Evolutionary conservation across 139 green algal genomes (phyloP), one percentile per base, ranked within the genome.

Genomic region (Coccomyxa sp.): DNA sequence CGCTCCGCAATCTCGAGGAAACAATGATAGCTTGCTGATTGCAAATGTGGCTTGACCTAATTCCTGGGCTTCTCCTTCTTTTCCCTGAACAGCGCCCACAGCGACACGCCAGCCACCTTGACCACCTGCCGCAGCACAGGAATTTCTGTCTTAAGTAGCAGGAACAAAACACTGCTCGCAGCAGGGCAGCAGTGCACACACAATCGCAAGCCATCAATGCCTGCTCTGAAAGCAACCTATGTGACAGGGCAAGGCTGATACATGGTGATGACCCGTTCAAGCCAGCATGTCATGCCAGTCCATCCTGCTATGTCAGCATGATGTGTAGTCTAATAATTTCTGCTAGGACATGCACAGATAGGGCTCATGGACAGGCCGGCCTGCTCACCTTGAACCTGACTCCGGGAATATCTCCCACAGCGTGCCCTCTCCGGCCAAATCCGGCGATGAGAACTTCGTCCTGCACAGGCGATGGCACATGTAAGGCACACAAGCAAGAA

Each of bases 371-470:
- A 10, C 70, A 16, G 2, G 9, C 9, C 54, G 37, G 12, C 4
- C 36, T 71, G 22, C 86, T 12, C 76, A 98, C 94, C 94, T 99
- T 99, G 95, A 99, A 99, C 74, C 97, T 93, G 18, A 99, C 97
- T 92, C 97, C 97, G 81, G 97, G 97, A 85, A 99, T 99, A 96
- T 99, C 97, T 91, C 97, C 97, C 39, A 99, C 96, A 78, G 97
- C 97, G 82, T 99, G 97, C 40, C 97, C 97, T 74, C 94, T 90
- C 78, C 97, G 92, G 83, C 97, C 97, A 82, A 99, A 99, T 76
- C 97, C 97, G 74, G 96, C 92, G 79, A 99, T 98, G 14, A 99
- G 92, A 34, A 99, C 95, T 90, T 99, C 96, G 80, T 99, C 94
- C 91, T 95, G 91, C 39, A 75, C 12, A 75, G 22, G 9, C 3